These are phyloP conservation scores for Neurospora cerealis DNA, from an alignment of 495 filamentous ascomycete genomes.

Conservation along the genomic window DNA sequence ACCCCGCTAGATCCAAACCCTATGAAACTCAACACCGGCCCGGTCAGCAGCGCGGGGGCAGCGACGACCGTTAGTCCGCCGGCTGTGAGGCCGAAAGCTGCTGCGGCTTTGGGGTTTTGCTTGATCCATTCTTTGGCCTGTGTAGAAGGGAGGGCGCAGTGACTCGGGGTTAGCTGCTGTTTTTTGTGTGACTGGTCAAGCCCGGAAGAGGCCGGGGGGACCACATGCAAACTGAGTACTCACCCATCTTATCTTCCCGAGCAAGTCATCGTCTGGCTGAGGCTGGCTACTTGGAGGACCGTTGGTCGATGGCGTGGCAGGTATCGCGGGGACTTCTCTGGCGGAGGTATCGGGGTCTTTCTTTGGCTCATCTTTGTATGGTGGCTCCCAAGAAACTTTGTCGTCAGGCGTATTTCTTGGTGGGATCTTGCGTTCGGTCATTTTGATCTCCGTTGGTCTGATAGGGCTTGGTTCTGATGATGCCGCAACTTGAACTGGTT, in stretches of 20 bases:
- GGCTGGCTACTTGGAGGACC: background rate
- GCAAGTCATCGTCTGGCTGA: background rate
- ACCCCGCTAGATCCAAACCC: conserved; percentile 2
- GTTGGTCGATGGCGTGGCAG: background rate
- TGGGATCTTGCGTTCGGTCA: background rate
- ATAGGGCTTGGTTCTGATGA: background rate
- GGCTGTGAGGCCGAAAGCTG: background rate
- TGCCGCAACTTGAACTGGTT: background rate
- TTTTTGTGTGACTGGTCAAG: too few species aligned
- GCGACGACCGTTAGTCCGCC: conserved; percentile 4
- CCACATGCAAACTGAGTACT: background rate
- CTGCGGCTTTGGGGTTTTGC: conserved; percentile 1
- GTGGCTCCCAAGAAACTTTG: background rate
- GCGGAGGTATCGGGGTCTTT: background rate
- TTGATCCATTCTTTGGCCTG: background rate
- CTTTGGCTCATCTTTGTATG: background rate
- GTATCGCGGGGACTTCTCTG: background rate
- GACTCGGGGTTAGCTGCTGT: too few species aligned
- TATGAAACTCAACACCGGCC: background rate
- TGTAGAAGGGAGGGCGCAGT: too few species aligned
- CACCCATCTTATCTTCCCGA: background rate
- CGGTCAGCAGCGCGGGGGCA: background rate
- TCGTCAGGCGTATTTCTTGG: background rate
- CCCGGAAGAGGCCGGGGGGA: background rate
- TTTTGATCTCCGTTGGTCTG: background rate